Conservation (phyloP, 139 green algal genomes). For the Coelastrella sp. region DNA sequence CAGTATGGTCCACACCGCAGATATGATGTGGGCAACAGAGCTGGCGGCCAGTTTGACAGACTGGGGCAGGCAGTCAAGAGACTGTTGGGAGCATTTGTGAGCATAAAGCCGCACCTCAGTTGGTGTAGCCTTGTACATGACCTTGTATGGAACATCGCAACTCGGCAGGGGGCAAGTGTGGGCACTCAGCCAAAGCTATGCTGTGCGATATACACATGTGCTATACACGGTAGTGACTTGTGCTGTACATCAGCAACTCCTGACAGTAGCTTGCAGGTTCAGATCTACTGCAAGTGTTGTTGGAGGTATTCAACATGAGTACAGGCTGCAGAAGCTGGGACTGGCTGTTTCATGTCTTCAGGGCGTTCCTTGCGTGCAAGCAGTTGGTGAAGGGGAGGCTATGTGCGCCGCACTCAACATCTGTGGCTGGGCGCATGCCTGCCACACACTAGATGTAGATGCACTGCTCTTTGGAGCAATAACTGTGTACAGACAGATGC, state of each 20-base stretch:
- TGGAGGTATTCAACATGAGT: too few species aligned
- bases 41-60: constrained; percentile 47
- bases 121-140: neutral
- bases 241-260: too few species aligned
- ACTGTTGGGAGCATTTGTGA: constrained; percentile 55
- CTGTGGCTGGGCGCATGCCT: constrained; percentile 65
- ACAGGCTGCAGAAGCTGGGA: neutral
- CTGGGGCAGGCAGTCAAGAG: constrained; percentile 32
- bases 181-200: too few species aligned
- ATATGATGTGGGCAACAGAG: constrained; percentile 45
- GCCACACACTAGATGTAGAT: constrained; percentile 73
- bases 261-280: too few species aligned
- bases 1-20: constrained; percentile 22
- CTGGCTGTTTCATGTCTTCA: constrained; percentile 44
- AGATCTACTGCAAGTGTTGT: neutral
- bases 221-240: too few species aligned
- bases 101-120: neutral
- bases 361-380: constrained; percentile 78
- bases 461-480: constrained; percentile 80
- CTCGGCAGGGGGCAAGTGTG: too few species aligned
- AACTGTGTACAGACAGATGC: constrained; percentile 59
- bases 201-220: too few species aligned
- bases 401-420: constrained; percentile 75
- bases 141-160: too few species aligned
- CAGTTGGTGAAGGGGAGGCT: constrained; percentile 83